Evolutionary conservation across 768 basidiomycete species (phyloP), one percentile per base, ranked within the genome.

Genomic region (Gloeophyllum trabeum): DNA sequence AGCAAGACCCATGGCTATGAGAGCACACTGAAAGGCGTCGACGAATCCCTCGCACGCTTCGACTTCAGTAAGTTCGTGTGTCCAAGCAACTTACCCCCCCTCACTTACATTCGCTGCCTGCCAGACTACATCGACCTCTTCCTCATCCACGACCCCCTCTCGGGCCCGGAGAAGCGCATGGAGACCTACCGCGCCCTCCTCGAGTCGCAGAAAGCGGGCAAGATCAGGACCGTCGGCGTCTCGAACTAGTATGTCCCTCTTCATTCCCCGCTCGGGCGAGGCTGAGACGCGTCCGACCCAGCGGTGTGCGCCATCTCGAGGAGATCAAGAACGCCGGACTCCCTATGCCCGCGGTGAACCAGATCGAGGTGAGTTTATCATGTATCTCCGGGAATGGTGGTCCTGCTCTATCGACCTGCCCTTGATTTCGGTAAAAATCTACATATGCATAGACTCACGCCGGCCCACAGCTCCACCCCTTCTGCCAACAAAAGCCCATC

Each of bases 261-360:
- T 16, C 12, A 6, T 19, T 12, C 14, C 18, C 13, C 4, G 2
- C 21, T 13, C 14, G n/a, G 19, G 3, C 6, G 26, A 2, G 16
- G 16, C 2, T 37, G 30, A 18, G n/a, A 5, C 24, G 22, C 24
- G 19, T 38, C 16, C 13, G 35, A 35, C 26, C n/a, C 34, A 89
- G 86, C 49, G 71, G 71, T 18, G 53, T 82, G 24, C 72, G 75
- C 35, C 87, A 90, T 50, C 63, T 90, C 3, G 75, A 88, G 49
- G 85, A 90, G 58, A 80, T 90, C 40, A 67, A 61, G 44, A 59
- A 61, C 6, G 76, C 75, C 0, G 81, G 81, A 2, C 64, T 74
- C 35, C 74, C 75, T 44, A 61, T 70, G 50, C 88, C 88, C 12
- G 60, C 76, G 4, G 78, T 91, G 39, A 89, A 91, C 53, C 88